Conservation (phyloP, 805 yeast species). For the Pachysolen tannophilus region DNA sequence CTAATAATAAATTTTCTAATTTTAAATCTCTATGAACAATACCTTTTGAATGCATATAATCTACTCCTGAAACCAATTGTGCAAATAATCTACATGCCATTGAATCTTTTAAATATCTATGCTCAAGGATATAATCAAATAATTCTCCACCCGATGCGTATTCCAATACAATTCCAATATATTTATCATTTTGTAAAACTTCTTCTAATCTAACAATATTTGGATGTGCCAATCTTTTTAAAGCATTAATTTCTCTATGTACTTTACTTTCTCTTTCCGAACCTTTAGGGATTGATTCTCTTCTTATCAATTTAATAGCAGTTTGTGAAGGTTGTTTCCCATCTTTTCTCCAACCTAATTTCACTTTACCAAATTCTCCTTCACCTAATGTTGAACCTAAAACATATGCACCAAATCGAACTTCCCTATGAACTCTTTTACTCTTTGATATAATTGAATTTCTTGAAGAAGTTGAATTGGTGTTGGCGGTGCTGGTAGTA, state of each 20-base stretch:
- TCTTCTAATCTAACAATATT: slow-evolving; percentile 88
- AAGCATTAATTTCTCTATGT: slow-evolving; percentile 86
- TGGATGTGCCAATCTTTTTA: slow-evolving; percentile 83
- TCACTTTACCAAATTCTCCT: slow-evolving; percentile 98
- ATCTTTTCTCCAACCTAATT: slow-evolving; percentile 90
- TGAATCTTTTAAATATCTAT: slow-evolving; percentile 79
- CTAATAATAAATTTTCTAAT: slow-evolving; percentile 67
- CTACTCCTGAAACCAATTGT: slow-evolving; percentile 89
- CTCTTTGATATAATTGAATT: slow-evolving; percentile 13
- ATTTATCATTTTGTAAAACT: slow-evolving; percentile 87
- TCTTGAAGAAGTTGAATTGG: slow-evolving; percentile 21
- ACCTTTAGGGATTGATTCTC: slow-evolving; percentile 82
- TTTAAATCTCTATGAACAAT: slow-evolving; percentile 73
- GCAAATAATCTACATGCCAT: slow-evolving; percentile 85
- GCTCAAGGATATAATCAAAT: slow-evolving; percentile 83
- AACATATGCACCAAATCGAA: slow-evolving; percentile 82
- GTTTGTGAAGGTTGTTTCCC: slow-evolving; percentile 75
- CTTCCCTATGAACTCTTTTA: slow-evolving; percentile 47
- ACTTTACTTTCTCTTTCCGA: slow-evolving; percentile 83
- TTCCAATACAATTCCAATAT: slow-evolving; percentile 93
- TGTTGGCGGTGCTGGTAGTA: slow-evolving; percentile 1
- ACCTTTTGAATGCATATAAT: slow-evolving; percentile 78
- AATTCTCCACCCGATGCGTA: slow-evolving; percentile 97
- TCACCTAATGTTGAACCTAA: slow-evolving; percentile 94
- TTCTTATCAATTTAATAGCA: slow-evolving; percentile 85